A percentile compares a stretch with the other conserved stretches of the same genome.
Evolutionary conservation across 495 filamentous ascomycete genomes (phyloP).

Genomic region (Entonaema liquescens): DNA sequence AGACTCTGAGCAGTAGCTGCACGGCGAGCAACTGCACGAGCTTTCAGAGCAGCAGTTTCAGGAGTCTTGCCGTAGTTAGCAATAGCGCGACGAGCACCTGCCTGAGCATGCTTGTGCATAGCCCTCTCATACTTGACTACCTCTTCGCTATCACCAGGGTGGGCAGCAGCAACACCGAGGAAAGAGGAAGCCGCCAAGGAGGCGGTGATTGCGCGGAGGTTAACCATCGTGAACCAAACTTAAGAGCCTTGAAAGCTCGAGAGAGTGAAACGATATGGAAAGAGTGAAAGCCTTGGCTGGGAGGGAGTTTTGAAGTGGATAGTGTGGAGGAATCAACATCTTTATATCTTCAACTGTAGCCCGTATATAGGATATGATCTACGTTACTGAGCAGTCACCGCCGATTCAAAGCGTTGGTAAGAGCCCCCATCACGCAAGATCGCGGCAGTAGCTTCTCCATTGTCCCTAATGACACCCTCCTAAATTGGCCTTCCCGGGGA

Average conservation of each 20-base stretch:
- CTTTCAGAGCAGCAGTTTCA: conserved; percentile 43
- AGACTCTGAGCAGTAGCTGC: conserved; percentile 51
- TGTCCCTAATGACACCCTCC: conserved; percentile 36
- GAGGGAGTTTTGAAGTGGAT: not conserved
- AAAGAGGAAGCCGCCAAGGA: conserved; percentile 40
- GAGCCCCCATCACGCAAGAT: conserved; percentile 14
- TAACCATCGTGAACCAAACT: conserved; percentile 33
- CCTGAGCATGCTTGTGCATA: conserved; percentile 46
- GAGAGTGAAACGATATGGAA: conserved; percentile 8
- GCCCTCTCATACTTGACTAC: conserved; percentile 46
- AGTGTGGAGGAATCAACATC: not conserved
- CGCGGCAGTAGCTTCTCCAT: conserved; percentile 24
- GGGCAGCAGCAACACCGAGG: conserved; percentile 45
- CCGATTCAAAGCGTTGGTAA: not conserved
- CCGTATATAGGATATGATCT: conserved; percentile 13
- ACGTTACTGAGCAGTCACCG: conserved; percentile 12
- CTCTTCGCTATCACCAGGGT: conserved; percentile 50
- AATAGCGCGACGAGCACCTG: conserved; percentile 49
- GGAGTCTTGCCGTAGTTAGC: conserved; percentile 43
- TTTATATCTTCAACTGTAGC: conserved; percentile 28
- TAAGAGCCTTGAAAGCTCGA: not conserved
- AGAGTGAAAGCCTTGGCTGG: conserved; percentile 19
- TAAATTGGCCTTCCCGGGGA: conserved; percentile 31
- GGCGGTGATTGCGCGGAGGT: conserved; percentile 39
- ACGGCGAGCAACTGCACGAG: conserved; percentile 49